A percentile compares a stretch with the other conserved stretches of the same genome.
Conservation (phyloP, 805 yeast genomes). For the Pichia heedii region DNA sequence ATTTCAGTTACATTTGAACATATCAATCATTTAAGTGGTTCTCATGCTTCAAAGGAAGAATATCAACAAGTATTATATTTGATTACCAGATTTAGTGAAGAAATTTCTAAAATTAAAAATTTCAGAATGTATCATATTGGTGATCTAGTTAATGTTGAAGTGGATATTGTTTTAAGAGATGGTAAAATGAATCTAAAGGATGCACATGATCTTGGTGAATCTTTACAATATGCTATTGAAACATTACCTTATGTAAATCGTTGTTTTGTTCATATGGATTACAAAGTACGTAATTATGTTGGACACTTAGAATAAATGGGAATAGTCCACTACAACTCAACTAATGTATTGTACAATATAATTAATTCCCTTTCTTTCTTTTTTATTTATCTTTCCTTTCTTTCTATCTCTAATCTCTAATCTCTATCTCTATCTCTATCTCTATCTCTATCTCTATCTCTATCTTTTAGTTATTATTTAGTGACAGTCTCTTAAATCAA, state of each 20-base stretch:
- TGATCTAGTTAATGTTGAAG: slow-evolving; percentile 67
- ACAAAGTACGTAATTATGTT: slow-evolving; percentile 31
- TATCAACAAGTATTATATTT: slow-evolving; percentile 59
- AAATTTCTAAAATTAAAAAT: slow-evolving; percentile 54
- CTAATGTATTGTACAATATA: no score
- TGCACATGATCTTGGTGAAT: slow-evolving; percentile 73
- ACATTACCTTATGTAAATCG: slow-evolving; percentile 70
- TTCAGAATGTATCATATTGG: slow-evolving; percentile 73
- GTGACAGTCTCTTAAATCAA: no score
- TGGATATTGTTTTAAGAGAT: slow-evolving; percentile 53
- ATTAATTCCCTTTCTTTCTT: no score
- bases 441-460: no score
- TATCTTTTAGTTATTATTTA: no score
- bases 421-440: no score
- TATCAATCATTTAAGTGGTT: slow-evolving; percentile 66
- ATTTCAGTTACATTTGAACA: slow-evolving; percentile 57
- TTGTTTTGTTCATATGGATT: slow-evolving; percentile 75
- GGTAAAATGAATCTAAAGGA: slow-evolving; percentile 47
- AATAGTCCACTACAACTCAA: no score
- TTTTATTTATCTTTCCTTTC: no score
- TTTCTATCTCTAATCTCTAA: no score
- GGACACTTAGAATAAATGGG: slow-evolving; percentile 24
- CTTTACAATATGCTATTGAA: slow-evolving; percentile 72
- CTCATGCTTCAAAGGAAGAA: slow-evolving; percentile 53
- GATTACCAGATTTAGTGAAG: slow-evolving; percentile 59